A percentile compares a stretch with the other conserved stretches of the same genome.
These are phyloP conservation scores for Sindora glabra DNA, from an alignment of 306 rosid species.

Conservation along the genomic window DNA sequence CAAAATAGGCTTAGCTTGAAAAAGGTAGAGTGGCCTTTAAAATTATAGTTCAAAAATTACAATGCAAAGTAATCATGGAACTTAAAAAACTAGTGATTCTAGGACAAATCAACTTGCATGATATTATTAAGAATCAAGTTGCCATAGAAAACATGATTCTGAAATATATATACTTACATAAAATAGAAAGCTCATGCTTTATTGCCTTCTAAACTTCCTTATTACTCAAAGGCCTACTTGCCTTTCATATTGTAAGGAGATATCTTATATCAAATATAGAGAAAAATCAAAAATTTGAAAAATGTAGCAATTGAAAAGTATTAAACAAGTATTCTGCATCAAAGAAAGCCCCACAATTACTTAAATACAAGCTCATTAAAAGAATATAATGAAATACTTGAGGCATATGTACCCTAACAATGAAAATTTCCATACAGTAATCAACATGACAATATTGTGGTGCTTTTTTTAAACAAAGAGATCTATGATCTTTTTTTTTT, in stretches of 20 bases:
- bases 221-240: conserved; percentile 74
- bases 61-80: neutral
- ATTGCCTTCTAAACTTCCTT: conserved; percentile 97
- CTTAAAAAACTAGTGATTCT: neutral
- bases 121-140: conserved; percentile 2
- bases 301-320: conserved; percentile 97
- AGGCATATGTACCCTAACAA: conserved; percentile 6
- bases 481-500: neutral
- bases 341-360: conserved; percentile 12
- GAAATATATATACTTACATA: conserved; percentile 63
- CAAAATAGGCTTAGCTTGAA: neutral
- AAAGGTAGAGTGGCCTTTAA: neutral
- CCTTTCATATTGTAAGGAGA: conserved; percentile 99
- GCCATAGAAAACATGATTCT: neutral
- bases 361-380: conserved; percentile 9
- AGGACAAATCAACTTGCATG: neutral
- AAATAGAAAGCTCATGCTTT: conserved; percentile 96
- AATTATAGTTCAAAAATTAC: neutral
- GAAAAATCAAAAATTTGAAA: conserved; percentile 93
- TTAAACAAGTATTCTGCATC: conserved; percentile 83
- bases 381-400: neutral
- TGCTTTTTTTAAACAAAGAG: neutral
- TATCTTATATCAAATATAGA: conserved; percentile 99
- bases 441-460: neutral
- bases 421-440: neutral